A percentile compares a stretch with the other conserved stretches of the same genome.
These are phyloP conservation scores for Naganishia albida DNA, from an alignment of 1,284 basidiomycete species.

Conservation along the genomic window DNA sequence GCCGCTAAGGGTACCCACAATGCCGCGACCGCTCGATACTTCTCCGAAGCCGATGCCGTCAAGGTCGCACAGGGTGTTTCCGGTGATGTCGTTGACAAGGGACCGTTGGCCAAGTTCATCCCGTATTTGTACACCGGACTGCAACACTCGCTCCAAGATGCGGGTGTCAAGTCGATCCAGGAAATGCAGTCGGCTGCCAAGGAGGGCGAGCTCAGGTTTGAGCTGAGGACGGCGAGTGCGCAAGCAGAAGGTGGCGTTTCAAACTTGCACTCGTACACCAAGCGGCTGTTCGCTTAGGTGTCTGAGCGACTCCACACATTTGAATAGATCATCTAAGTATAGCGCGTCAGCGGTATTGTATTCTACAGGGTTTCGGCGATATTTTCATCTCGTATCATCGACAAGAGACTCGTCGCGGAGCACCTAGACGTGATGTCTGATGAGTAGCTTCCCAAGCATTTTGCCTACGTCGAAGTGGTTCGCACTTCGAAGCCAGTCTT, in stretches of 20 bases:
- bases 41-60: conserved; percentile 89
- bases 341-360: conserved; percentile 7
- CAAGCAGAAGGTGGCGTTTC: conserved; percentile 96
- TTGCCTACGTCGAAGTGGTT: background rate
- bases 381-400: conserved; percentile 3
- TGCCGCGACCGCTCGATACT: conserved; percentile 94
- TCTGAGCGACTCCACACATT: background rate
- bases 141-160: conserved; percentile 94
- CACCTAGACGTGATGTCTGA: background rate
- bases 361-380: conserved; percentile 7
- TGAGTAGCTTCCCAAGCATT: background rate
- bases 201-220: conserved; percentile 77
- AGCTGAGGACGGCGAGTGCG: conserved; percentile 88
- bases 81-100: conserved; percentile 97
- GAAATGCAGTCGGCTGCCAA: conserved; percentile 54
- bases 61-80: conserved; percentile 98
- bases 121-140: conserved; percentile 91
- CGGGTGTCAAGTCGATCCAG: conserved; percentile 72
- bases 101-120: conserved; percentile 83
- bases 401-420: background rate
- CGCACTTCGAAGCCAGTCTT: background rate
- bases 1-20: conserved; percentile 60
- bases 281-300: conserved; percentile 61
- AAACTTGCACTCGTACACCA: conserved; percentile 75
- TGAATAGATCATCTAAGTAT: conserved; percentile 1